A percentile compares a stretch with the other conserved stretches of the same genome.
Conservation (phyloP, 2,329 filamentous ascomycete species). For the Uncinocarpus reesii region DNA sequence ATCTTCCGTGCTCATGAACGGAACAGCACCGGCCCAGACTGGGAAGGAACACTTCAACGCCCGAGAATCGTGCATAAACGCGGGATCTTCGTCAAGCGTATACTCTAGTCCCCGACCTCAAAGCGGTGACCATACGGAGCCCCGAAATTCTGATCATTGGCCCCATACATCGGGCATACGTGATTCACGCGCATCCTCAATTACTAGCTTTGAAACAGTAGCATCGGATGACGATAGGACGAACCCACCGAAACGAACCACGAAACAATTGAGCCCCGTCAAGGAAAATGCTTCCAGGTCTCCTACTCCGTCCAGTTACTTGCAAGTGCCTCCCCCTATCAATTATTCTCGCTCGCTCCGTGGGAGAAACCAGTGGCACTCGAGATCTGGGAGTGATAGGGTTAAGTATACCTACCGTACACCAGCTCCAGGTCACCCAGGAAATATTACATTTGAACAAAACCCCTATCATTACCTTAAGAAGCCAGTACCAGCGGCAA, state of each 20-base stretch:
- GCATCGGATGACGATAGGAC: slow-evolving; percentile 6
- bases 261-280: slow-evolving; percentile 3
- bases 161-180: not conserved
- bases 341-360: slow-evolving; percentile 6
- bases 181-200: slow-evolving; percentile 6
- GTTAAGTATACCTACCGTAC: not conserved
- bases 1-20: not conserved
- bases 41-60: not conserved
- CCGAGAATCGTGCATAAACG: no score
- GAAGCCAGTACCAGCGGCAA: not conserved
- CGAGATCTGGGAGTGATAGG: not conserved
- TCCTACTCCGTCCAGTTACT: not conserved
- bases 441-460: not conserved
- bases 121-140: not conserved
- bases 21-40: not conserved
- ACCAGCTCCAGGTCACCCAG: not conserved
- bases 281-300: slow-evolving; percentile 3
- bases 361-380: not conserved
- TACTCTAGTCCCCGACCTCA: slow-evolving; percentile 1
- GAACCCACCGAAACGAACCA: not conserved
- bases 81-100: slow-evolving; percentile 4
- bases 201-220: slow-evolving; percentile 9
- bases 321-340: not conserved
- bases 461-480: not conserved
- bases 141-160: not conserved